phyloP scores from a whole-genome alignment of 768 basidiomycete species.

The Pisolithus marmoratus region DNA sequence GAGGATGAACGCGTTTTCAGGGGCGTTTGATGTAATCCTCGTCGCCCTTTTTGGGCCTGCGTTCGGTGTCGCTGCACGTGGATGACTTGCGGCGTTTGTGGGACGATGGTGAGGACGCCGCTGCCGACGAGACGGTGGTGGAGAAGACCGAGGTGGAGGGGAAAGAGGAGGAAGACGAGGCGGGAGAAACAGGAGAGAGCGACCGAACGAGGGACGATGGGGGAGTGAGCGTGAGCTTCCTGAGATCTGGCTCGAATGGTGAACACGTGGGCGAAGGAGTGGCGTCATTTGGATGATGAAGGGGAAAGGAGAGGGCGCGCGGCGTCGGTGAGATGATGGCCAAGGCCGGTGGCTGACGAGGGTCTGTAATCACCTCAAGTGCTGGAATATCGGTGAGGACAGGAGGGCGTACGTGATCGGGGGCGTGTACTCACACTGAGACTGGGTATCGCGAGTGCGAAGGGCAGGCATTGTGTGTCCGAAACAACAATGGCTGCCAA shows the following conservation, averaged over 20 bases:
- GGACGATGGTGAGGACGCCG: slow-evolving; percentile 26
- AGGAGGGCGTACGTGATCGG: background rate
- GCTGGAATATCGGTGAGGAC: slow-evolving; percentile 30
- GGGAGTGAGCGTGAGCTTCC: slow-evolving; percentile 39
- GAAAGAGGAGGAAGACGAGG: slow-evolving; percentile 26
- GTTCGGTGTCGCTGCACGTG: slow-evolving; percentile 43
- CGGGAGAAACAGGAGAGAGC: slow-evolving; percentile 35
- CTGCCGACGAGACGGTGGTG: slow-evolving; percentile 32
- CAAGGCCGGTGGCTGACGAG: slow-evolving; percentile 46
- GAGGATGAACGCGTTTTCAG: slow-evolving; percentile 80
- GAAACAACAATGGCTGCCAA: slow-evolving; percentile 28
- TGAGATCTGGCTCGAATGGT: slow-evolving; percentile 69
- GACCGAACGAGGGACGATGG: slow-evolving; percentile 34
- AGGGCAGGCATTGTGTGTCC: slow-evolving; percentile 58
- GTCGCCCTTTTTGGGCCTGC: slow-evolving; percentile 57
- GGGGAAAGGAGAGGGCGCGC: slow-evolving; percentile 44
- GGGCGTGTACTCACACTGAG: slow-evolving; percentile 35
- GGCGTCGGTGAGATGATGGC: slow-evolving; percentile 58
- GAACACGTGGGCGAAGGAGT: slow-evolving; percentile 64
- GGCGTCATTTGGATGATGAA: slow-evolving; percentile 30
- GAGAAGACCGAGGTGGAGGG: slow-evolving; percentile 38
- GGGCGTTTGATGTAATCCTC: slow-evolving; percentile 82
- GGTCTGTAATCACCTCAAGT: slow-evolving; percentile 73
- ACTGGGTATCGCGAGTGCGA: slow-evolving; percentile 71
- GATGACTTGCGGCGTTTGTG: slow-evolving; percentile 51